These are phyloP conservation scores for Hawksworthiomyces lignivorus DNA, from an alignment of 2,329 filamentous ascomycete genomes.

Conservation along the genomic window DNA sequence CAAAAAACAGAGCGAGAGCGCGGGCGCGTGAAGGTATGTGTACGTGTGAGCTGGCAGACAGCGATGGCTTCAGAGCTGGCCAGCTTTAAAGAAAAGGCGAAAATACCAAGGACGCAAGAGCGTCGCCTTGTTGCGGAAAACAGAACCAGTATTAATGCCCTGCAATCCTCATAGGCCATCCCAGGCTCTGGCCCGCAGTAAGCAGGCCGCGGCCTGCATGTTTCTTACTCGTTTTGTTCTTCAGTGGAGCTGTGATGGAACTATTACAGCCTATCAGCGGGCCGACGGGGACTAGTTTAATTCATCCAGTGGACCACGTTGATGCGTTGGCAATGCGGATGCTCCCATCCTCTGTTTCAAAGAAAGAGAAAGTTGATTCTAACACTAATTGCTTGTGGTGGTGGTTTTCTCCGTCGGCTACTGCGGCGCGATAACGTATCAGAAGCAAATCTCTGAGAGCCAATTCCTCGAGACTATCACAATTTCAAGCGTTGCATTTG, in stretches of 20 bases:
- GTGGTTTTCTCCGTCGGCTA: not conserved
- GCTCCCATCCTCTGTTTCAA: not conserved
- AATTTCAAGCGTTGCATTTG: no score
- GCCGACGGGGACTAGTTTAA: conserved; percentile 7
- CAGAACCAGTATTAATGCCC: not conserved
- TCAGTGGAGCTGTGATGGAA: not conserved
- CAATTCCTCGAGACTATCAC: no score
- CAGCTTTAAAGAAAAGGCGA: not conserved
- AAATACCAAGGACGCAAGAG: not conserved
- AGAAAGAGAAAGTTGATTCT: no score
- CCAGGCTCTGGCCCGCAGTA: not conserved
- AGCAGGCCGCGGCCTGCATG: not conserved
- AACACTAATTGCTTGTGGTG: not conserved
- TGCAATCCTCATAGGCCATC: not conserved
- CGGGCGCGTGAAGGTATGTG: conserved; percentile 1
- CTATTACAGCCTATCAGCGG: conserved; percentile 7
- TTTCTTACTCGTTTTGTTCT: not conserved
- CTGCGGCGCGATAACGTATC: no score
- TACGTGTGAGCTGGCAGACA: conserved; percentile 2
- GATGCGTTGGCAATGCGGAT: conserved; percentile 5
- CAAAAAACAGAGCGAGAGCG: no score
- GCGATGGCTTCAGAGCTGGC: not conserved
- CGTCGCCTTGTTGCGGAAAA: no score
- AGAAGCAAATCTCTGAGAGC: no score
- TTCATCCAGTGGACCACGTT: conserved; percentile 1